These are phyloP conservation scores for Aphanomyces cochlioides DNA, from an alignment of 352 stramenopile species.

Conservation along the genomic window DNA sequence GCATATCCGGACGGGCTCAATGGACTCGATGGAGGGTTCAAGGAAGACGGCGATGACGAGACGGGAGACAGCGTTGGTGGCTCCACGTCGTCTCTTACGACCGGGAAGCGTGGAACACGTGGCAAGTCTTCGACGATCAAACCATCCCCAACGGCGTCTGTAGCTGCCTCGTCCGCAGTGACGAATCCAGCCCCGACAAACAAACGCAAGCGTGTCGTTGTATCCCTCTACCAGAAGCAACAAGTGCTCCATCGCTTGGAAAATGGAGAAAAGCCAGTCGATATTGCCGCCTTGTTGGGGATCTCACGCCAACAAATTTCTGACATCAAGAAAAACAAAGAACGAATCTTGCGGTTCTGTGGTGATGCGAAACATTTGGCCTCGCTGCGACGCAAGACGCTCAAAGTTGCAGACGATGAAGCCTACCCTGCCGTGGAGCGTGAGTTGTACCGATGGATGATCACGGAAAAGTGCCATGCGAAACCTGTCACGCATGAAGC, in stretches of 20 bases:
- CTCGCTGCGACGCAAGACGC: constrained; percentile 68
- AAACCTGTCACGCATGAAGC: constrained; percentile 49
- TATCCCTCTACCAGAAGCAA: constrained; percentile 82
- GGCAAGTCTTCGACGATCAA: constrained; percentile 9
- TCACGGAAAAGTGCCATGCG: constrained; percentile 54
- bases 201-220: constrained; percentile 79
- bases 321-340: constrained; percentile 84
- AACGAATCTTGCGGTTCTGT: constrained; percentile 72
- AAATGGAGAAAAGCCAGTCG: constrained; percentile 55
- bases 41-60: constrained; percentile 27
- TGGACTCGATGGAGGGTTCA: constrained; percentile 29
- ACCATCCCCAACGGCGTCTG: neutral
- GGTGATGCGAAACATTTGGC: constrained; percentile 69
- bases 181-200: constrained; percentile 13
- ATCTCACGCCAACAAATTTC: constrained; percentile 81
- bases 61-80: neutral
- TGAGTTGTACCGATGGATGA: constrained; percentile 79
- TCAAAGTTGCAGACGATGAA: constrained; percentile 61
- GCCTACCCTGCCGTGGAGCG: constrained; percentile 69
- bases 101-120: constrained; percentile 15
- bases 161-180: neutral
- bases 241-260: constrained; percentile 73
- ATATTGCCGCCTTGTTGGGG: constrained; percentile 55
- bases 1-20: constrained; percentile 30
- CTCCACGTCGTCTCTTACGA: neutral